A percentile compares a stretch with the other conserved stretches of the same genome.
phyloP scores from a whole-genome alignment of 306 rosid genomes.

The Prunus armeniaca region DNA sequence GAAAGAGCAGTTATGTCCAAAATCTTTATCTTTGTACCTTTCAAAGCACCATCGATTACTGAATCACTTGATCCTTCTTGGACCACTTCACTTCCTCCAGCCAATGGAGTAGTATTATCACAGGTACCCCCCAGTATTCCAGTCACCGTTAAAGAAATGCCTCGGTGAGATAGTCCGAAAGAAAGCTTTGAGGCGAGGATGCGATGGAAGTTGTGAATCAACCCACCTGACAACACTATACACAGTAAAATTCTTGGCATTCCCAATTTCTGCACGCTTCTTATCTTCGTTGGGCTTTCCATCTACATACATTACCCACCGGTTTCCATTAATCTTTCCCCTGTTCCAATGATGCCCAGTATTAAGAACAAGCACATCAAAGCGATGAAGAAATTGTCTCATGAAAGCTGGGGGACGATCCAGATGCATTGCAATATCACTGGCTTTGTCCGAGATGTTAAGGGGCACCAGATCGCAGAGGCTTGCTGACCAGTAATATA shows the following conservation, averaged over 20 bases:
- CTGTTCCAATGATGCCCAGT: constrained; percentile 98
- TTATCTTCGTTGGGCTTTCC: constrained; percentile 62
- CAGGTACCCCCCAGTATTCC: constrained; percentile 94
- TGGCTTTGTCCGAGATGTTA: constrained; percentile 38
- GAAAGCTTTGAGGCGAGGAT: constrained; percentile 71
- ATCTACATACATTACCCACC: constrained; percentile 77
- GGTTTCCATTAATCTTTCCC: constrained; percentile 69
- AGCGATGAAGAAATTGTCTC: constrained; percentile 53
- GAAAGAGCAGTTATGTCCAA: constrained; percentile 83
- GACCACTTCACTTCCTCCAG: constrained; percentile 57
- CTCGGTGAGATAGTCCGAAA: constrained; percentile 87
- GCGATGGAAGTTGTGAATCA: constrained; percentile 61
- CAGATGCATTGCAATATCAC: constrained; percentile 83
- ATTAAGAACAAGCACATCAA: constrained; percentile 81
- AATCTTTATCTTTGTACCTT: constrained; percentile 71
- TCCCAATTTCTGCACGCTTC: constrained; percentile 45
- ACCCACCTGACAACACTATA: constrained; percentile 67
- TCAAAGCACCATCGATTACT: constrained; percentile 62
- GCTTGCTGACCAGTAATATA: constrained; percentile 94
- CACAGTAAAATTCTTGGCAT: constrained; percentile 76
- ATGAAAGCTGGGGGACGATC: constrained; percentile 86
- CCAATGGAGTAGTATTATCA: constrained; percentile 65
- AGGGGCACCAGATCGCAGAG: constrained; percentile 73
- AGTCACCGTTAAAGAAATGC: constrained; percentile 83
- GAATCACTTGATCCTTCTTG: constrained; percentile 64